Evolutionary conservation across 768 basidiomycete species (phyloP), one percentile per base, ranked within the genome.

Genomic region (Mycena metata): DNA sequence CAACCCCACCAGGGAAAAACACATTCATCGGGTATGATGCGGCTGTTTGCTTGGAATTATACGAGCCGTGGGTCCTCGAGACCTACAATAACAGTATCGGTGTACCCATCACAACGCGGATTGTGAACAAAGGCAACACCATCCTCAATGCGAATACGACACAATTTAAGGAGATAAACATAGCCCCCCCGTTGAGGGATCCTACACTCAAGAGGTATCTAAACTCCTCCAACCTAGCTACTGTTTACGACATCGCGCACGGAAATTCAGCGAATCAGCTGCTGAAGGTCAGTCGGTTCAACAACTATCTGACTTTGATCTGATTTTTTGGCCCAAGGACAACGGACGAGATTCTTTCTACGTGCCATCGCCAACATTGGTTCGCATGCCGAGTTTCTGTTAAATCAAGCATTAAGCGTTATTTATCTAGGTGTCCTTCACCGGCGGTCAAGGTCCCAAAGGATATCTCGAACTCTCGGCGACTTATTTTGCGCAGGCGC

Each of bases 51-150:
- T 64, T 83, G 10, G 76, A 82, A 67, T 61, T 82, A 2, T 81
- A 82, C 39, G 82, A 84, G 57, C 82, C 82, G 2, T 84, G 80
- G 79, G 69, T 84, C 19, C 64, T 83, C 8, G 81, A 83, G 47
- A 74, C 78, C 6, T 81, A 77, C 60, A 82, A 82, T 55, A 75
- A 74, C 46, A 79, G 80, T 11, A 69, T 72, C 13, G 80, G 79
- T 7, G 61, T 70, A 1, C 81, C 82, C 1, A 76, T 51, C 23
- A 74, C 81, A 0, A 49, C 75, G 23, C 73, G 74, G 35, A 79
- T 85, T 36, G 76, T 80, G 15, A 78, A 75, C 26, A 76, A 78
- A 30, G 76, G 74, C 3, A 79, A 76, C 43, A 50, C 60, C 15
- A 71, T 82, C 60, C 61, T 65, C 33, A 75, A 79, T 57, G 33